These are phyloP conservation scores for Talaromyces funiculosus DNA, from an alignment of 2,329 filamentous ascomycete genomes.

Conservation along the genomic window DNA sequence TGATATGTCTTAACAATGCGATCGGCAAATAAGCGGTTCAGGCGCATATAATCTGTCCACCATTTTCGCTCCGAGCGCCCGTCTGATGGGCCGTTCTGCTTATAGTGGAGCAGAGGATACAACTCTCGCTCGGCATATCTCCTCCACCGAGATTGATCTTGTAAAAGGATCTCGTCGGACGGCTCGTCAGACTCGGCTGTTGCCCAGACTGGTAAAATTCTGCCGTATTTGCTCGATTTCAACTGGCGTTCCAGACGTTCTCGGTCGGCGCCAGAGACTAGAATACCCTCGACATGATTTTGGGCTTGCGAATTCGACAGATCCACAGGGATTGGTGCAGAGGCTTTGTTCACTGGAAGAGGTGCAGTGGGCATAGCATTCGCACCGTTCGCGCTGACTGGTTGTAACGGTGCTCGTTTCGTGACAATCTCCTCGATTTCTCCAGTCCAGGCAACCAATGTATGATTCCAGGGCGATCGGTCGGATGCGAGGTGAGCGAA, in stretches of 20 bases:
- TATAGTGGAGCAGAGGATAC: slow-evolving; percentile 93
- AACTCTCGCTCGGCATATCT: slow-evolving; percentile 86
- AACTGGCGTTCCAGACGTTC: slow-evolving; percentile 68
- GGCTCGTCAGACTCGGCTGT: slow-evolving; percentile 67
- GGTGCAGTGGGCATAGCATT: slow-evolving; percentile 20
- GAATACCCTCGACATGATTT: slow-evolving; percentile 61
- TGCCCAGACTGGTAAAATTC: slow-evolving; percentile 84
- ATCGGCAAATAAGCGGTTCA: slow-evolving; percentile 90
- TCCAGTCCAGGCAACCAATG: slow-evolving; percentile 89
- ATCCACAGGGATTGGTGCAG: slow-evolving; percentile 73
- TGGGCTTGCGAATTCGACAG: slow-evolving; percentile 52
- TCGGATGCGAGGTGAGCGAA: slow-evolving; percentile 83
- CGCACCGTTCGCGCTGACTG: slow-evolving; percentile 22
- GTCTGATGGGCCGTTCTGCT: slow-evolving; percentile 84
- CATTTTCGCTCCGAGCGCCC: slow-evolving; percentile 73
- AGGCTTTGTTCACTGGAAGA: slow-evolving; percentile 62
- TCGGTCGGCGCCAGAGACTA: slow-evolving; percentile 65
- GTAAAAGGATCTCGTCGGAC: slow-evolving; percentile 64
- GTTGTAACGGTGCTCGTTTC: slow-evolving; percentile 26
- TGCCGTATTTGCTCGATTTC: slow-evolving; percentile 65
- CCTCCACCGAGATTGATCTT: slow-evolving; percentile 80
- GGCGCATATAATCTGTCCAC: slow-evolving; percentile 87
- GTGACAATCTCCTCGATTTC: slow-evolving; percentile 59
- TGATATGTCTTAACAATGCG: slow-evolving; percentile 83
- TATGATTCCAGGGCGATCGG: slow-evolving; percentile 82